These are phyloP conservation scores for Chaetomium globosum DNA, from an alignment of 2,329 filamentous ascomycete species.

Conservation along the genomic window DNA sequence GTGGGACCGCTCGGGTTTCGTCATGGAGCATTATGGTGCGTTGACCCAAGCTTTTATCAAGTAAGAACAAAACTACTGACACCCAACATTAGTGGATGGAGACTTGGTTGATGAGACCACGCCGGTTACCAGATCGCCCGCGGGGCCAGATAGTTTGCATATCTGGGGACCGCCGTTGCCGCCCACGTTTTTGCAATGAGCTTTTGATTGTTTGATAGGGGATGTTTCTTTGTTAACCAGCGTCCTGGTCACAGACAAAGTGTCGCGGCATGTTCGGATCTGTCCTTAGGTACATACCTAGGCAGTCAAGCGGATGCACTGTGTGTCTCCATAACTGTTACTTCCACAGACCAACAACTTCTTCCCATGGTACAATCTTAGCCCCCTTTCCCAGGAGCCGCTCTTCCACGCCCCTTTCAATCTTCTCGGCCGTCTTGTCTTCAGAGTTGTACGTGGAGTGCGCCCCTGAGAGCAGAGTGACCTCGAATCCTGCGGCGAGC, in stretches of 20 bases:
- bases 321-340: neutral
- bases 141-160: conserved; percentile 4
- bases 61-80: neutral
- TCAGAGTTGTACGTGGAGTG: conserved; percentile 41
- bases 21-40: conserved; percentile 17
- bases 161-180: conserved; percentile 12
- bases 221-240: neutral
- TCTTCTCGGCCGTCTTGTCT: conserved; percentile 35
- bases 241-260: neutral
- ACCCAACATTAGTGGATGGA: neutral
- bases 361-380: conserved; percentile 36
- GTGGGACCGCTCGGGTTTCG: conserved; percentile 12
- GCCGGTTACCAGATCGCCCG: conserved; percentile 7
- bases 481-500: conserved; percentile 38
- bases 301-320: neutral
- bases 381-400: conserved; percentile 35
- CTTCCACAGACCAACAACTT: conserved; percentile 25
- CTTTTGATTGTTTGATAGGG: neutral
- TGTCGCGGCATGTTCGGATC: neutral
- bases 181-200: conserved; percentile 10
- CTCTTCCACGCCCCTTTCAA: conserved; percentile 39
- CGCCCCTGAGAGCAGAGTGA: conserved; percentile 39
- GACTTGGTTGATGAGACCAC: conserved; percentile 16
- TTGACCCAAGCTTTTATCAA: neutral
- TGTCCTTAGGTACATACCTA: too few species aligned